Evolutionary conservation across 768 basidiomycete genomes (phyloP), one percentile per base, ranked within the genome.

Genomic region (Auriculariales sp.): DNA sequence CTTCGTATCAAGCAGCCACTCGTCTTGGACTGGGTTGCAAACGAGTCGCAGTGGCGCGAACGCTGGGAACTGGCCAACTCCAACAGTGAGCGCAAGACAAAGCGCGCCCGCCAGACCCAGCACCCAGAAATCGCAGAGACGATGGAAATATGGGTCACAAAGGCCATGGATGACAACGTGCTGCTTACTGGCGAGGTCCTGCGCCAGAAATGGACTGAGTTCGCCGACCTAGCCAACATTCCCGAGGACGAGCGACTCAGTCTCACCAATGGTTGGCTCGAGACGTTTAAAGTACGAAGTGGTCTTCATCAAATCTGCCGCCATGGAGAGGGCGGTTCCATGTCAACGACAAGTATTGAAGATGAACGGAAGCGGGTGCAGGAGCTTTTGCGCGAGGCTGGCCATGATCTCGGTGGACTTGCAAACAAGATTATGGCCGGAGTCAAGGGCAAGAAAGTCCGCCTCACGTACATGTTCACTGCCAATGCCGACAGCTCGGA

Each of bases 71-170:
- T n/a, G n/a, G n/a, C n/a, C n/a, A 10, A 30, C 55, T 12, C 22
- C 49, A 3, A 52, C 10, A 17, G 22, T 24, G 15, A 22, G 9
- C 4, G 27, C n/a, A 42, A 9, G 10, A 29, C 11, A 22, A 53
- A 68, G 42, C 59, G 57, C 10, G 52, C 35, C 14, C 45, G 49
- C 11, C 62, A 65, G 33, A 65, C 59, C 1, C 49, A 64, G 29
- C 62, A 65, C 34, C 64, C 65, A 2, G 60, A 68, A 33, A 56
- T 70, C 1, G 53, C 53, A 0, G 61, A 67, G 24, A 66, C 66
- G 62, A 34, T 69, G 55, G 55, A 64, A 1, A 51, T 68, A 0
- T 70, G 68, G 67, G 59, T 68, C 9, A 54, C 53, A 17, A 62
- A 66, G 36, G 68, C 64, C 14, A 62, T 64, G 61, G 29, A 29